A percentile compares a stretch with the other conserved stretches of the same genome.
phyloP scores from a whole-genome alignment of 75 land plant genomes.

The Pinus taeda region DNA sequence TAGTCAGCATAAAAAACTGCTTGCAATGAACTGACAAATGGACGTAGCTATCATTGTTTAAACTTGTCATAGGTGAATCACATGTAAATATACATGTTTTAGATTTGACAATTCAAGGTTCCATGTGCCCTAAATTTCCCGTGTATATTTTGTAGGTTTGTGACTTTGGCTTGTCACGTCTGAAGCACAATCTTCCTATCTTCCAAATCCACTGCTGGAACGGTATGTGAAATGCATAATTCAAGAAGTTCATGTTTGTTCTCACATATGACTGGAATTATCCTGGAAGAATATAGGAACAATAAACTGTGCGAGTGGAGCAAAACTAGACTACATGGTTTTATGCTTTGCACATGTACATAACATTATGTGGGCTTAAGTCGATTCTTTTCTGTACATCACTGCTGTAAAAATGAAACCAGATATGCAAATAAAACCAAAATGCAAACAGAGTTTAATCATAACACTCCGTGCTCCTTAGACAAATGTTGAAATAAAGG shows the following conservation, averaged over 20 bases:
- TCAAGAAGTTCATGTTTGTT: not conserved
- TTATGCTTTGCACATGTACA: not conserved
- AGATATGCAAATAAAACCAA: not conserved
- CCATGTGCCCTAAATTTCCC: not conserved
- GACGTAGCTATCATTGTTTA: not conserved
- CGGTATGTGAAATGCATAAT: constrained; percentile 43
- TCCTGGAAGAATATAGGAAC: not conserved
- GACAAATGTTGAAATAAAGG: not conserved
- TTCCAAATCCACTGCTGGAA: constrained; percentile 93
- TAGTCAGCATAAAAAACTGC: not conserved
- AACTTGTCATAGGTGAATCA: not conserved
- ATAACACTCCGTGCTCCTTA: not conserved
- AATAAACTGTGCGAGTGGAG: not conserved
- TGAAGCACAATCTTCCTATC: constrained; percentile 86
- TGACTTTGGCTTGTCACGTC: constrained; percentile 95
- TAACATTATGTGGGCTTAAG: not conserved
- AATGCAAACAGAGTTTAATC: not conserved
- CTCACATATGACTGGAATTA: not conserved
- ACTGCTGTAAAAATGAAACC: not conserved
- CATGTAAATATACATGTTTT: not conserved
- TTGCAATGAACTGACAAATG: not conserved
- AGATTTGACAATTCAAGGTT: not conserved
- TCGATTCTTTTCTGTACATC: not conserved
- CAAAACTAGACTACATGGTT: not conserved
- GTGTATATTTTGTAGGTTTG: constrained; percentile 61